Conservation (phyloP, 2,329 filamentous ascomycete genomes). For the Aspergillus neoniger region DNA sequence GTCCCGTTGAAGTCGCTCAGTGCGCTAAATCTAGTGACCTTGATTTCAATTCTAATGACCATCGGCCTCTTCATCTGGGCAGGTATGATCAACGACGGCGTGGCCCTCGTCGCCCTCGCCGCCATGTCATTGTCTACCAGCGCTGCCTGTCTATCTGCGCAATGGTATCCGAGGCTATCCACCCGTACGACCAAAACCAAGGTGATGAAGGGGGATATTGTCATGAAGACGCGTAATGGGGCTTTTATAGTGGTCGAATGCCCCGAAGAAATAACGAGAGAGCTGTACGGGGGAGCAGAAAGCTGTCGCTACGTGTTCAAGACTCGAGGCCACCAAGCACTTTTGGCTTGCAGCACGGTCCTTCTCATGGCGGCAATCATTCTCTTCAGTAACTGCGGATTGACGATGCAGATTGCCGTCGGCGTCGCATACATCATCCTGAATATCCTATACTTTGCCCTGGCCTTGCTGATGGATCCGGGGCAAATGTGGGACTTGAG, state of each 20-base stretch:
- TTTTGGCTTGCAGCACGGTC: constrained; percentile 61
- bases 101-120: constrained; percentile 55
- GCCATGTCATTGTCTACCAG: constrained; percentile 57
- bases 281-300: constrained; percentile 63
- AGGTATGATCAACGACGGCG: constrained; percentile 49
- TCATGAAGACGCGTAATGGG: constrained; percentile 62
- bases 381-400: constrained; percentile 64
- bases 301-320: constrained; percentile 59
- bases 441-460: constrained; percentile 62
- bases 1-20: constrained; percentile 46
- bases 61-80: constrained; percentile 25
- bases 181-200: constrained; percentile 51
- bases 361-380: constrained; percentile 64
- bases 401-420: constrained; percentile 61
- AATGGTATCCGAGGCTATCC: constrained; percentile 60
- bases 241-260: constrained; percentile 62
- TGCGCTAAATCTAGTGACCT: constrained; percentile 56
- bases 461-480: constrained; percentile 51
- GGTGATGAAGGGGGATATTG: constrained; percentile 60
- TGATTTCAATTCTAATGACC: constrained; percentile 51
- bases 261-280: constrained; percentile 61
- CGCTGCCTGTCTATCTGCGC: constrained; percentile 59
- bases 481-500: constrained; percentile 59
- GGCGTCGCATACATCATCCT: constrained; percentile 60
- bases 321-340: constrained; percentile 49